Base-by-base conservation (phyloP, 352 stramenopile species). In the Phytophthora boehmeriae region DNA sequence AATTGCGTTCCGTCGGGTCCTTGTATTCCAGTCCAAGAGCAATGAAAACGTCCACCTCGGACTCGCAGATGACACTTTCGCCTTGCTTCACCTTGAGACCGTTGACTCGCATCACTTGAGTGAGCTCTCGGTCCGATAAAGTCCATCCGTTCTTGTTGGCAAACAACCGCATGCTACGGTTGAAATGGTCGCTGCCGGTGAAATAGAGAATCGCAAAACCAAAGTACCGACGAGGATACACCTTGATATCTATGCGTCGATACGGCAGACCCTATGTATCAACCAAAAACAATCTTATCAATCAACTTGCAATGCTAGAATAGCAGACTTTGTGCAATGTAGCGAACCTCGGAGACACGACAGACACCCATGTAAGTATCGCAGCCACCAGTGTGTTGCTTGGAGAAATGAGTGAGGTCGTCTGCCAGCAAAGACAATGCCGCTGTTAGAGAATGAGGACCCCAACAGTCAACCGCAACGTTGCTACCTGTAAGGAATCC, bases 151-250 rank as follows among this genome's bases (percentile, higher is more conserved):
- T 92, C 35, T 88, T 90, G 46, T 83, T 86, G 2, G 86, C 86
- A 68, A 82, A 95, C 0, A 90, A 69, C 13, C 88, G 68, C 80
- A 97, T 93, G 27, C 83, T 95, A 32, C 75, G 74, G 63, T 97
- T 97, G 54, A 97, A 97, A 41, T 97, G 88, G 57, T 97, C 89
- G 57, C 86, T 97, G 22, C 90, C 89, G 0, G 91, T 97, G 63
- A 97, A 97, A 59, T 97, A 97, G 28, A 97, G 59, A 23, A 96
- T 68, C 20, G 89, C 89, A 59, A 93, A 95, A 3, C 86, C 79
- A 49, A 92, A 95, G 28, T 75, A 88, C 1, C 78, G 70, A 1
- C 85, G 82, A 34, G 87, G 86, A 51, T 96, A 97, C 35, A 96
- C 76, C 60, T 95, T 97, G 65, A 97, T 88, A 34, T 97, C 86